Evolutionary conservation across 345 rosid species (phyloP), one percentile per base, ranked within the genome.

Genomic region (Gossypium arboreum): DNA sequence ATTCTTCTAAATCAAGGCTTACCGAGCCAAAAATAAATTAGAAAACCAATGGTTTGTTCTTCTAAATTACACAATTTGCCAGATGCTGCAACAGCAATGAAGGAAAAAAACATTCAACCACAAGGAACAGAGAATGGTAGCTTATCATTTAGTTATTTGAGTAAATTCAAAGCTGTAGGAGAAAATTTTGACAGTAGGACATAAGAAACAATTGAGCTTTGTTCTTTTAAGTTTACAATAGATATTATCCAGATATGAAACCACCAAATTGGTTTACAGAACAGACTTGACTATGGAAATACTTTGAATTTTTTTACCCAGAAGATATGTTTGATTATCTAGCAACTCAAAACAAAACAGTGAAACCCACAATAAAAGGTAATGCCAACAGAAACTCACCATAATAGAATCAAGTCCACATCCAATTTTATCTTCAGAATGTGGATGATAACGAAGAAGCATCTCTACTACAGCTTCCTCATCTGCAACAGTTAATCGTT

Each of bases 361-460:
- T n/a, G 10, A 16, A 68, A 27, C 16, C 4, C 41, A 16, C 72
- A 4, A 13, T 13, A 50, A 50, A 27, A 29, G 45, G 29, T 7
- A 66, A 52, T 2, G 45, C 60, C 45, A 69, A 70, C 17, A 70
- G 27, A 67, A 10, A 69, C 84, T 77, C 81, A 90, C 98, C 94
- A 94, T 89, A 59, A 92, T 81, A 71, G 80, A 88, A 78, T 89
- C 87, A 77, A 90, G 84, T 64, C 97, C 96, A 61, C 89, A 88
- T 50, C 96, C 96, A 71, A 92, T 86, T 88, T 89, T 92, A 73
- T 94, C 97, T 71, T 84, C 88, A 76, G 86, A 84, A 68, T 84
- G 87, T 13, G 93, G 93, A 84, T 94, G 97, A 83, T 85, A 74
- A 55, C 77, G 79, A 69, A 94, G 96, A 84, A 94, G 94, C 87